Evolutionary conservation across 768 basidiomycete genomes (phyloP).

Genomic region (Cystofilobasidium bisporidii): DNA sequence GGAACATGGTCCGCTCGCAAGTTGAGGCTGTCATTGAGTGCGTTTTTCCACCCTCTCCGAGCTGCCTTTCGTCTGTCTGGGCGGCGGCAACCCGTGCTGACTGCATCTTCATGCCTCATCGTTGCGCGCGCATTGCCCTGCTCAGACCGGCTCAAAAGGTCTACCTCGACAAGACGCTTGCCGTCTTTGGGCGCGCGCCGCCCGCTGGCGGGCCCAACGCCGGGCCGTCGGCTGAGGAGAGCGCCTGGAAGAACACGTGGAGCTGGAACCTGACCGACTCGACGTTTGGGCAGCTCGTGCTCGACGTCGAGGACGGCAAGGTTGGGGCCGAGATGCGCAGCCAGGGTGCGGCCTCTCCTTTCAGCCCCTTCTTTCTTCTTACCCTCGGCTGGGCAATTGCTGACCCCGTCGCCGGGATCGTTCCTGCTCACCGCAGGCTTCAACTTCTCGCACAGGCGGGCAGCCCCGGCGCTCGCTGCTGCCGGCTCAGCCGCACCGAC

Average conservation of each 20-base stretch:
- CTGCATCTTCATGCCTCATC: too few species aligned
- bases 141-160: conserved; percentile 71
- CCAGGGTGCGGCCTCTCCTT: conserved; percentile 58
- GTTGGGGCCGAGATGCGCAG: conserved; percentile 86
- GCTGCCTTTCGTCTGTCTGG: neutral
- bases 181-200: conserved; percentile 58
- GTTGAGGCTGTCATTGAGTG: conserved; percentile 81
- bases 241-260: conserved; percentile 82
- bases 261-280: conserved; percentile 54
- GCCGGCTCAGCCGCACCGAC: conserved; percentile 36
- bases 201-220: conserved; percentile 45
- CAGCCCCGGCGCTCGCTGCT: conserved; percentile 37
- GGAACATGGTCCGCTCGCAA: conserved; percentile 83
- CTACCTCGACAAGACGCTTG: conserved; percentile 77
- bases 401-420: conserved; percentile 4
- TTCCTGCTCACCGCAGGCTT: conserved; percentile 54
- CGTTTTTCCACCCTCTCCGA: conserved; percentile 27
- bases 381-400: conserved; percentile 12
- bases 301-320: conserved; percentile 84
- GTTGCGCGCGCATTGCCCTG: too few species aligned
- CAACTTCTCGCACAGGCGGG: conserved; percentile 77
- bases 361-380: neutral
- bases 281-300: conserved; percentile 73
- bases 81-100: too few species aligned
- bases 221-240: conserved; percentile 63